Evolutionary conservation across 192 early-diverging fungal species (phyloP), one percentile per base, ranked within the genome.

Genomic region (Physocladia obscura): DNA sequence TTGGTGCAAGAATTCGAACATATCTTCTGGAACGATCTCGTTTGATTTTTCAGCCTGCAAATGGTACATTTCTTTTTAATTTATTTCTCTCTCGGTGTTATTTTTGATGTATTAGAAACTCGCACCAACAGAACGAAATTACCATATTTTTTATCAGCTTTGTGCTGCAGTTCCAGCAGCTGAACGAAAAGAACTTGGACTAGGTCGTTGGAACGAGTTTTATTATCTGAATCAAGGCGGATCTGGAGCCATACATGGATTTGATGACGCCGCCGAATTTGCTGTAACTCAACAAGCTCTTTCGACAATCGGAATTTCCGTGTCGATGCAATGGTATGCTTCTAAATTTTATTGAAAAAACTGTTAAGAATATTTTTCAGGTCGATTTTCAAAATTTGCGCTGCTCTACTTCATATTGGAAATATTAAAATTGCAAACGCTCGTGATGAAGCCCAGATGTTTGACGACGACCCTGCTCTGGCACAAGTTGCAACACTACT

Each of bases 71-170:
- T 87, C 64, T 89, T 93, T n/a, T 22, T 3, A 71, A 79, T 95
- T 38, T 90, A 94, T 79, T 92, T 92, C 77, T 91, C 90, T 54
- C 22, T 11, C 51, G 19, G 51, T 13, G 15, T 47, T 47, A 47
- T 17, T 13, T 21, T 21, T 13, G n/a, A 47, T 47, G 15, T 47
- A 21, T 17, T 47, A 21, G n/a, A 47, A 17, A 21, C n/a, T 0
- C n/a, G 44, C 40, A 13, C 40, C 19, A 44, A 35, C 35, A 74
- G 96, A 98, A 80, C 88, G 97, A 67, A 97, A 97, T 84, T 99
- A 99, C 82, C 97, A 99, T 83, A 93, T 99, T 75, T 99, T 99
- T 76, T 99, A 99, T 80, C 97, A 99, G 84, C 87, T 99, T 36
- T 96, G 94, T 80, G 89, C 94, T 21, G 95, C 92, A 47, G 90